phyloP scores from a whole-genome alignment of 306 rosid species.

The Prunus campanulata region DNA sequence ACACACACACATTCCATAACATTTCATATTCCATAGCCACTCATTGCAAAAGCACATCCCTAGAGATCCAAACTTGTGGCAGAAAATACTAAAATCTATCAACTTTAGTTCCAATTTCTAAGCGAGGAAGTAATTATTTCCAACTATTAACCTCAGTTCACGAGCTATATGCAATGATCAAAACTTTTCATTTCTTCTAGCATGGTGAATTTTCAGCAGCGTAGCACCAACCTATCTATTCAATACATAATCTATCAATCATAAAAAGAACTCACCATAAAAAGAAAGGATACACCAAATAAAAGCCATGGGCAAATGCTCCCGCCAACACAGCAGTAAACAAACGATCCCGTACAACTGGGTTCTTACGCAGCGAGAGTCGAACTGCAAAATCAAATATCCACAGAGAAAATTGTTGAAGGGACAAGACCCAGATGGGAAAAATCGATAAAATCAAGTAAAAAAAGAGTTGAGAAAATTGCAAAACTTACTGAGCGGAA shows the following conservation, averaged over 20 bases:
- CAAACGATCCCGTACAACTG: conserved; percentile 88
- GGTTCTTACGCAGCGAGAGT: conserved; percentile 64
- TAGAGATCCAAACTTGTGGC: neutral
- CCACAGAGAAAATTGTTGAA: neutral
- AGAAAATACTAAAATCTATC: neutral
- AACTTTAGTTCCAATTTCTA: neutral
- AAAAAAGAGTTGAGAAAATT: neutral
- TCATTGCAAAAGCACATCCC: neutral
- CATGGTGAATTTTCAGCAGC: neutral
- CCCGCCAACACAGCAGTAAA: conserved; percentile 76
- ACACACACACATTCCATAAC: neutral
- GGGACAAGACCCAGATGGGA: neutral
- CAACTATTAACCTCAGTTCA: neutral
- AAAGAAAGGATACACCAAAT: conserved; percentile 88
- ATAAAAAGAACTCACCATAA: neutral
- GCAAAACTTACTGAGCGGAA: conserved; percentile 71
- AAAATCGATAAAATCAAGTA: neutral
- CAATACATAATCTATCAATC: neutral
- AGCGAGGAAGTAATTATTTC: neutral
- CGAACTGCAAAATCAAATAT: conserved; percentile 62
- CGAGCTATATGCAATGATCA: neutral
- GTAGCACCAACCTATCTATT: neutral
- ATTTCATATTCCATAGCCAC: neutral
- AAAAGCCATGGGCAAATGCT: conserved; percentile 79
- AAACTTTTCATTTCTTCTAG: neutral